phyloP scores from a whole-genome alignment of 2,329 filamentous ascomycete species.

The Diplodia intermedia region DNA sequence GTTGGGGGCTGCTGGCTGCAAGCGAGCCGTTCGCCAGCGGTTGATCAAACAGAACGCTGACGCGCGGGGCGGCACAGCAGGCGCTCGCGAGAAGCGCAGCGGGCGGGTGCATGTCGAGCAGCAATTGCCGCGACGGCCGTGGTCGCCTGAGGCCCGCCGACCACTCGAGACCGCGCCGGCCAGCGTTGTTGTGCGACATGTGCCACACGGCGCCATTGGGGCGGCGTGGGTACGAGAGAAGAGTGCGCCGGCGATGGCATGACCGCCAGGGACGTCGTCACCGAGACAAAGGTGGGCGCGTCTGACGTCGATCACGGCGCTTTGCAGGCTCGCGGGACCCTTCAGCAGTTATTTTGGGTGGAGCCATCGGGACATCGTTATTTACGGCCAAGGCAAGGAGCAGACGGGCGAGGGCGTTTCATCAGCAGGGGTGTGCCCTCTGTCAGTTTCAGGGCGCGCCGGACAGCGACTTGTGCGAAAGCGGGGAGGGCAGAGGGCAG shows the following conservation, averaged over 20 bases:
- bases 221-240: constrained; percentile 17
- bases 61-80: neutral
- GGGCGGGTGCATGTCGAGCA: neutral
- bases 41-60: constrained; percentile 13
- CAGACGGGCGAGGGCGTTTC: constrained; percentile 20
- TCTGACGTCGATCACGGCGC: constrained; percentile 30
- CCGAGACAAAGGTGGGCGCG: constrained; percentile 26
- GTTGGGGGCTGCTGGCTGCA: constrained; percentile 16
- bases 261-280: constrained; percentile 28
- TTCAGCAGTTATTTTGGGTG: constrained; percentile 26
- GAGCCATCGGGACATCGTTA: constrained; percentile 28
- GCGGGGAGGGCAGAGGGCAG: constrained; percentile 22
- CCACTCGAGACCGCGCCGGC: constrained; percentile 15
- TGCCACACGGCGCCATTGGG: constrained; percentile 21
- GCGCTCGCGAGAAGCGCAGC: neutral
- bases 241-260: constrained; percentile 21
- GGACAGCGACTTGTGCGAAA: constrained; percentile 18
- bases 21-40: constrained; percentile 10
- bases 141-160: constrained; percentile 12
- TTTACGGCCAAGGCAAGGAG: constrained; percentile 28
- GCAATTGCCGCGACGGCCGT: neutral
- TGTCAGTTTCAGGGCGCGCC: constrained; percentile 21
- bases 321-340: constrained; percentile 2
- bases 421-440: constrained; percentile 21
- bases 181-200: constrained; percentile 28